Evolutionary conservation across 2,329 filamentous ascomycete species (phyloP).

Genomic region (Neonectria neomacrospora): DNA sequence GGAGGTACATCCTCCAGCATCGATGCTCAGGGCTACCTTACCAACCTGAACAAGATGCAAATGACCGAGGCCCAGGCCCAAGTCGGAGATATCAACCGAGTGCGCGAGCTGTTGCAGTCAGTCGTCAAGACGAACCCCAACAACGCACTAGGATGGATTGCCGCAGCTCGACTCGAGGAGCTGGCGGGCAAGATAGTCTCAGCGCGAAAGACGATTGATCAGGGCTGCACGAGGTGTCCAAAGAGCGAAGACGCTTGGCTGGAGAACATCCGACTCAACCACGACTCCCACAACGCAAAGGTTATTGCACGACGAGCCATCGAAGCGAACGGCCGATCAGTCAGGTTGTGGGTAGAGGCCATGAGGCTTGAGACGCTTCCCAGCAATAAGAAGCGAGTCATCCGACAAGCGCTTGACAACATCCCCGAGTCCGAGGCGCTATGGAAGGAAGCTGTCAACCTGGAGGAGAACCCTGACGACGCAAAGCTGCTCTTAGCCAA

Average conservation of each 20-base stretch:
- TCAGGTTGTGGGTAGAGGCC: conserved; percentile 92
- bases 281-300: conserved; percentile 89
- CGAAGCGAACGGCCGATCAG: conserved; percentile 88
- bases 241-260: conserved; percentile 97
- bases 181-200: conserved; percentile 91
- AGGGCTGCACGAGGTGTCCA: conserved; percentile 90
- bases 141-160: conserved; percentile 95
- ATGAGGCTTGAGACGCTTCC: conserved; percentile 89
- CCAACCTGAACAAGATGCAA: conserved; percentile 85
- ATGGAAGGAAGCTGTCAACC: conserved; percentile 98
- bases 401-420: conserved; percentile 90
- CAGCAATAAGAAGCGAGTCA: conserved; percentile 89
- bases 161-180: conserved; percentile 91
- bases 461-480: conserved; percentile 90
- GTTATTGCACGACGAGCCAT: conserved; percentile 95
- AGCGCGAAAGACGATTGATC: conserved; percentile 86
- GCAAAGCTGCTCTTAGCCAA: conserved; percentile 91
- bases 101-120: conserved; percentile 90
- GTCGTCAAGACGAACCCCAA: conserved; percentile 97
- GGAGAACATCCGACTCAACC: conserved; percentile 91
- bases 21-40: conserved; percentile 95
- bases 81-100: conserved; percentile 94
- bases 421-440: conserved; percentile 93
- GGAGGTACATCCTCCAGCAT: conserved; percentile 89
- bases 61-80: conserved; percentile 82